Conservation (phyloP, 768 basidiomycete genomes). For the Collybiopsis luxurians region DNA sequence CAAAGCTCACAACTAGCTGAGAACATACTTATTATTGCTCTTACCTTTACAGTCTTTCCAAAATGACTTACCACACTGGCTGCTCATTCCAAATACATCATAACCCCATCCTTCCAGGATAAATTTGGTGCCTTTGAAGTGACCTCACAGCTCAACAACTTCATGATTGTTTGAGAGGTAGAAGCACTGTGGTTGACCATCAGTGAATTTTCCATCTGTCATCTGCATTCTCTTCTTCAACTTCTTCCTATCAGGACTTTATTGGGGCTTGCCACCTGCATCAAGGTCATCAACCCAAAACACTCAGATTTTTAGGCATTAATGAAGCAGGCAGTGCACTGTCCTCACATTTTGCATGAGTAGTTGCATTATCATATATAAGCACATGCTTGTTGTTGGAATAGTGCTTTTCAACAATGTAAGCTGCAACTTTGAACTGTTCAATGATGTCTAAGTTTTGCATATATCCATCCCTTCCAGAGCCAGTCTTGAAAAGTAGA, state of each 20-base stretch:
- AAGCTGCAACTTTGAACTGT: conserved; percentile 2
- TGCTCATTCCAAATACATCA: too few species aligned
- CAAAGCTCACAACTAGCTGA: too few species aligned
- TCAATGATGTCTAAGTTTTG: conserved; percentile 3
- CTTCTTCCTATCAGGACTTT: conserved; percentile 12
- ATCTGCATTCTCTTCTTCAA: conserved; percentile 15
- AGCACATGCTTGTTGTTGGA: neutral
- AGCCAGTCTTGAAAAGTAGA: conserved; percentile 24
- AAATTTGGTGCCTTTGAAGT: too few species aligned
- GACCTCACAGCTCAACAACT: too few species aligned
- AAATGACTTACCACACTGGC: too few species aligned
- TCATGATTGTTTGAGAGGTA: conserved; percentile 21
- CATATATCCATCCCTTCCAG: too few species aligned
- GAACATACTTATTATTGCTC: too few species aligned
- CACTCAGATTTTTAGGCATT: conserved; percentile 16
- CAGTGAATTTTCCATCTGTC: neutral
- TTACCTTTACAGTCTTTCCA: too few species aligned
- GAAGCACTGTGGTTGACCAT: conserved; percentile 14
- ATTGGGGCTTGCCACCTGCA: conserved; percentile 12
- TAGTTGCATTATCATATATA: conserved; percentile 2
- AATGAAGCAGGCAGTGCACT: neutral
- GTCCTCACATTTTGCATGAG: neutral
- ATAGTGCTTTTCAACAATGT: conserved; percentile 13
- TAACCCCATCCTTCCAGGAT: too few species aligned
- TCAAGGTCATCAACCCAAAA: conserved; percentile 13